Evolutionary conservation across 768 basidiomycete species (phyloP).

Genomic region (Mycena capillaripes): DNA sequence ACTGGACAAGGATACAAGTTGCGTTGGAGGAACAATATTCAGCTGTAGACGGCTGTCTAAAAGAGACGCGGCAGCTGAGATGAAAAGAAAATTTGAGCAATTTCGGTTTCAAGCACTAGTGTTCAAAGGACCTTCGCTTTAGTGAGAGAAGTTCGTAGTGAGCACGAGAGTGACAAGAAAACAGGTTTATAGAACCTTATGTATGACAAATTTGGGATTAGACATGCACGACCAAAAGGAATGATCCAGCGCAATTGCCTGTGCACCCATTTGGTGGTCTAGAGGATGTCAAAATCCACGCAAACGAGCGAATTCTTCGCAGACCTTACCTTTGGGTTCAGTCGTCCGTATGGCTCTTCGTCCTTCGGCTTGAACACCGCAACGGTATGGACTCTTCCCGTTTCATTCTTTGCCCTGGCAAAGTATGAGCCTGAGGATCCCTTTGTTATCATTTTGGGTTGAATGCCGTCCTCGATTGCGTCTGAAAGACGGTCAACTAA

Average conservation of each 20-base stretch:
- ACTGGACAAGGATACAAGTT: constrained; percentile 86
- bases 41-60: constrained; percentile 81
- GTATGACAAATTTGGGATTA: constrained; percentile 81
- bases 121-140: constrained; percentile 26
- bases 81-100: neutral
- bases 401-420: constrained; percentile 83
- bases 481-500: constrained; percentile 47
- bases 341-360: constrained; percentile 88
- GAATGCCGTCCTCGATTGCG: constrained; percentile 83
- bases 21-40: constrained; percentile 88
- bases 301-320: neutral
- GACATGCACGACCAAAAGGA: constrained; percentile 90
- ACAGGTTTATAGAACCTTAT: neutral
- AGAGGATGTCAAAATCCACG: neutral
- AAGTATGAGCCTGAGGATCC: constrained; percentile 95
- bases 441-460: constrained; percentile 92
- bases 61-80: constrained; percentile 88
- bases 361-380: constrained; percentile 74
- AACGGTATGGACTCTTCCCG: constrained; percentile 79
- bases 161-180: neutral
- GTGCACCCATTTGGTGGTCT: constrained; percentile 94
- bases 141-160: too few relatives aligned
- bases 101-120: neutral
- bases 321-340: constrained; percentile 84
- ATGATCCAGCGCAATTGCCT: constrained; percentile 91